Evolutionary conservation across 306 rosid genomes (phyloP).

Genomic region (Lithocarpus polystachyus): DNA sequence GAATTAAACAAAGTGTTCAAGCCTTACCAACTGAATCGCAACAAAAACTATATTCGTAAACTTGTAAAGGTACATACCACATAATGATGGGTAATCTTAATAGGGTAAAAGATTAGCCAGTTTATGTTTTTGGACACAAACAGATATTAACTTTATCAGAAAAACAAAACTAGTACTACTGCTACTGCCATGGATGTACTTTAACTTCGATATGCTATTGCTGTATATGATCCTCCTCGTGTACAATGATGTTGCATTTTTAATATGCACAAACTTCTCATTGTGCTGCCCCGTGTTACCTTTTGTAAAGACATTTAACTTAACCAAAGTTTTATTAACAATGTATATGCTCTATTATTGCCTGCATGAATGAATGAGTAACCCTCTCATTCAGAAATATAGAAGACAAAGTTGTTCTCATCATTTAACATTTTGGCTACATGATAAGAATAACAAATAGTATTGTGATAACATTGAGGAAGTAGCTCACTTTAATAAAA

Average conservation of each 20-base stretch:
- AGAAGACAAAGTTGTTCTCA: background rate
- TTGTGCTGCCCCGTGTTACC: background rate
- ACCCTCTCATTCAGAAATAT: background rate
- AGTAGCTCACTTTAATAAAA: too few relatives aligned
- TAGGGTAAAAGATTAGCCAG: background rate
- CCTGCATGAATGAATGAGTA: background rate
- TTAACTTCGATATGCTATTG: background rate
- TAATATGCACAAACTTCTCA: background rate
- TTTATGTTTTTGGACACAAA: background rate
- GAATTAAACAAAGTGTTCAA: rapidly evolving
- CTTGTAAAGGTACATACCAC: too few relatives aligned
- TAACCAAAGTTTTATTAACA: background rate
- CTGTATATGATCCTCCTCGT: background rate
- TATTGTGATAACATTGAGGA: background rate
- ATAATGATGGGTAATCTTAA: too few relatives aligned
- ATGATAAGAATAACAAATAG: background rate
- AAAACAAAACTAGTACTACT: background rate
- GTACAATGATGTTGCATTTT: background rate
- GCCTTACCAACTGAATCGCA: too few relatives aligned
- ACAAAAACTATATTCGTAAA: too few relatives aligned
- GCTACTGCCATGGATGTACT: background rate
- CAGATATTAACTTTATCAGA: background rate
- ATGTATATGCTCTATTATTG: background rate
- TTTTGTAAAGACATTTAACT: background rate
- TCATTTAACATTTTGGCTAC: background rate